Conservation (phyloP, 108 stramenopile species). For the Schizochytrium sp. region DNA sequence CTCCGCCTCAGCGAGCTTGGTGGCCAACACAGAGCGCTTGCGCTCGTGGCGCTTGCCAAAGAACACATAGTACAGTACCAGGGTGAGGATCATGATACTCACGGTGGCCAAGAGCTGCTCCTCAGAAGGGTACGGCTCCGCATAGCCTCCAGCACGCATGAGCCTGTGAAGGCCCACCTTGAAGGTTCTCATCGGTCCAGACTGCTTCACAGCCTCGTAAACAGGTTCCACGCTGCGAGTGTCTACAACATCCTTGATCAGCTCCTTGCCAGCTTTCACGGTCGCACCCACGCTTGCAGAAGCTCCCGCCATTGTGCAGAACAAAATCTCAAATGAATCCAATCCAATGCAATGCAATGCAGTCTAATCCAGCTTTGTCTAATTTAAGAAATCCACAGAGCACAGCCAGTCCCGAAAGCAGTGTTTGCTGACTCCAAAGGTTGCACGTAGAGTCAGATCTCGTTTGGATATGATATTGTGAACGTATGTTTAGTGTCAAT, state of each 20-base stretch:
- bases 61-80: conserved; percentile 32
- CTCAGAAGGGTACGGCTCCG: conserved; percentile 59
- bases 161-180: neutral
- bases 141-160: conserved; percentile 23
- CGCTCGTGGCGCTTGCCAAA: conserved; percentile 42
- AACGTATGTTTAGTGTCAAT: no score
- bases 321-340: no score
- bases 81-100: conserved; percentile 45
- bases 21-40: conserved; percentile 23
- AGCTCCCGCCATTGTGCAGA: neutral
- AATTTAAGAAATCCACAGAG: no score
- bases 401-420: no score
- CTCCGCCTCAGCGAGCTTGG: conserved; percentile 56
- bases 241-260: conserved; percentile 35
- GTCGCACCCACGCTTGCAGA: neutral
- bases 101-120: conserved; percentile 59
- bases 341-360: no score
- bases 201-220: conserved; percentile 40
- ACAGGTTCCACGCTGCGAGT: conserved; percentile 57
- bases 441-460: no score
- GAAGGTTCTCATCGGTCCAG: neutral
- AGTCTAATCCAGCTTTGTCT: no score
- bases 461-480: no score
- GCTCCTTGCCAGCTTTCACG: neutral
- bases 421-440: no score